Percentiles rank a stretch among this genome's conserved stretches.
These are phyloP conservation scores for Jackrogersella minutella DNA, from an alignment of 495 filamentous ascomycete species.

Conservation along the genomic window DNA sequence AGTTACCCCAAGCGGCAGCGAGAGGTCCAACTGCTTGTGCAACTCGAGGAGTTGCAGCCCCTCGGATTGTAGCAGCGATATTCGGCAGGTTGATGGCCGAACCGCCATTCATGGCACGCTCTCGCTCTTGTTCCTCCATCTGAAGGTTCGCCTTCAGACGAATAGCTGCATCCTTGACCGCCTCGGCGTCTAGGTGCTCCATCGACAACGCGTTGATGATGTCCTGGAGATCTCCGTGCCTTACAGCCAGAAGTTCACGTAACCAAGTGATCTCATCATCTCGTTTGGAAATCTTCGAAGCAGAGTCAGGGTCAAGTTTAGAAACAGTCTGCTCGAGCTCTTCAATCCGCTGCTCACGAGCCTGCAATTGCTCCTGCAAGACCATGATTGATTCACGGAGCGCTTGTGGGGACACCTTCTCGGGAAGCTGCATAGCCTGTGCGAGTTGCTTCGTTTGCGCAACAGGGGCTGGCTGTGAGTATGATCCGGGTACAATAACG, in stretches of 20 bases:
- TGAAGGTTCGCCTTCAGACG: slow-evolving; percentile 91
- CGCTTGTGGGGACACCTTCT: slow-evolving; percentile 91
- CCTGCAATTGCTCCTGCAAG: slow-evolving; percentile 93
- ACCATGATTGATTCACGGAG: slow-evolving; percentile 95
- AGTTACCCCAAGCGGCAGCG: slow-evolving; percentile 72
- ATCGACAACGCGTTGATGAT: slow-evolving; percentile 81
- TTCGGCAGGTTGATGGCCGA: slow-evolving; percentile 61
- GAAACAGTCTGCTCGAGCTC: slow-evolving; percentile 76
- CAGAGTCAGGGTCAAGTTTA: slow-evolving; percentile 73
- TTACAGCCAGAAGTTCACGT: slow-evolving; percentile 88
- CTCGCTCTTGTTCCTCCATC: slow-evolving; percentile 96
- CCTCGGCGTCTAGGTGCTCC: slow-evolving; percentile 75
- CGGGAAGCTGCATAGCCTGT: slow-evolving; percentile 66
- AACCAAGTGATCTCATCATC: slow-evolving; percentile 97
- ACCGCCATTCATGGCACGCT: slow-evolving; percentile 67
- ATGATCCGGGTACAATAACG: slow-evolving; percentile 53
- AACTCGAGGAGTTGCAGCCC: slow-evolving; percentile 77
- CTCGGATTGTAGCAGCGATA: slow-evolving; percentile 60
- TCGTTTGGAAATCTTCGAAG: slow-evolving; percentile 81
- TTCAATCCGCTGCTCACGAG: slow-evolving; percentile 89
- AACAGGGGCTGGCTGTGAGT: slow-evolving; percentile 43
- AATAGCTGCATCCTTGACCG: slow-evolving; percentile 88
- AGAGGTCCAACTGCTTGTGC: slow-evolving; percentile 79
- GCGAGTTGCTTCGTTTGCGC: slow-evolving; percentile 54
- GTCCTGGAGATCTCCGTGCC: slow-evolving; percentile 89